phyloP scores from a whole-genome alignment of 176 grass and related monocot species.

The sorghum (Sorghum bicolor) region DNA sequence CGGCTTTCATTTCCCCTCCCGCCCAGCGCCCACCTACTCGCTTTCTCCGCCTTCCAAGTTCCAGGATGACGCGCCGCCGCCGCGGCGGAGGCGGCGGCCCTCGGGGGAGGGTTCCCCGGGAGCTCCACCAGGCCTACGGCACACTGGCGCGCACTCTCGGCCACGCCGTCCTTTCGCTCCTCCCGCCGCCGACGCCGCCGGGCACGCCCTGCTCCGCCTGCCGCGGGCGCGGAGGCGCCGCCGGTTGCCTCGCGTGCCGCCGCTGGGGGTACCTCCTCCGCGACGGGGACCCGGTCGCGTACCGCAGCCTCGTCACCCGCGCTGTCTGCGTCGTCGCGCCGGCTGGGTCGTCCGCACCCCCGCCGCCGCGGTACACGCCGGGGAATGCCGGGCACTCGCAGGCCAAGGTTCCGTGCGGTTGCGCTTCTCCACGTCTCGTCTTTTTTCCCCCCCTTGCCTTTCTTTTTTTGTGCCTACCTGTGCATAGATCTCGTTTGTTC shows the following conservation, averaged over 20 bases:
- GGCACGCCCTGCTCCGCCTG: slow-evolving; percentile 25
- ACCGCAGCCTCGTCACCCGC: slow-evolving; percentile 44
- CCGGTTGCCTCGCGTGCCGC: slow-evolving; percentile 41
- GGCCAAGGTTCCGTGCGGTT: slow-evolving; percentile 10
- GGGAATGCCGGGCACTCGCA: slow-evolving; percentile 37
- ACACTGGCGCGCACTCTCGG: slow-evolving; percentile 22
- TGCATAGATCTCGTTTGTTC: not conserved
- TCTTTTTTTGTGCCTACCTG: not conserved
- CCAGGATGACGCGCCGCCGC: slow-evolving; percentile 19
- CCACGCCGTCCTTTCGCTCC: slow-evolving; percentile 22
- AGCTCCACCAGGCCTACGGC: slow-evolving; percentile 37
- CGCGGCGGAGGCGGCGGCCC: not conserved
- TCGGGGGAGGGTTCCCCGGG: not conserved
- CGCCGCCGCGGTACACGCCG: slow-evolving; percentile 38
- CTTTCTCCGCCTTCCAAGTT: not conserved
- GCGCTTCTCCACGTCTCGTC: not conserved
- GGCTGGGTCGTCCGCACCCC: not conserved
- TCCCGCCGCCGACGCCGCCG: not conserved
- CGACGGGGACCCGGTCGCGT: slow-evolving; percentile 21
- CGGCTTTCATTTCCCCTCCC: not conserved
- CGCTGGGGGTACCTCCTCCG: slow-evolving; percentile 45
- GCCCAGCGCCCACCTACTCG: not conserved
- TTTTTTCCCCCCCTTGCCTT: not conserved
- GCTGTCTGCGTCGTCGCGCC: slow-evolving; percentile 35
- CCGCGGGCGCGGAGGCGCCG: slow-evolving; percentile 11